Evolutionary conservation across 2,329 filamentous ascomycete species (phyloP), one percentile per base, ranked within the genome.

Genomic region (Venturia asperata): DNA sequence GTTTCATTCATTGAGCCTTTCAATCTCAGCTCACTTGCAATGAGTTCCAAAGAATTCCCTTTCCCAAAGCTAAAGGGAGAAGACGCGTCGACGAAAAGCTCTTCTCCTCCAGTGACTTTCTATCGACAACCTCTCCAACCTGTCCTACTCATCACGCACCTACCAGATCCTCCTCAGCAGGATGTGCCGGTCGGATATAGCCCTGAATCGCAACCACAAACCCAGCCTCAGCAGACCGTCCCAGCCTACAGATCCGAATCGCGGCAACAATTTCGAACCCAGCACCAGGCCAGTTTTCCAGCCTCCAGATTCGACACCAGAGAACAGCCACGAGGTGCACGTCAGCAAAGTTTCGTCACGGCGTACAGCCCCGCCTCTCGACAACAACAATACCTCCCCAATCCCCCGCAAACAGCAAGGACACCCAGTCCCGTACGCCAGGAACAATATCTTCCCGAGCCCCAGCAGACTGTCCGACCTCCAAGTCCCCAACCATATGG

Each of bases 181-280:
- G 13, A 9, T 27, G 10, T 27, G 10, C 47, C 47, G 47, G 47
- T 52, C 47, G 21, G 24, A 5, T 27, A 52, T 15, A 15, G 21
- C 47, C 47, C 47, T 52, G 47, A 52, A 52, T 10, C 47, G 27
- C 47, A 52, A 27, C 24, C 47, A 52, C 47, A 52, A 27, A 10
- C 47, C 47, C 47, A 52, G 47, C 47, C 47, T 52, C 47, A 52
- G 47, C 47, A 52, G 47, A 52, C 21, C 21, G 47, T 52, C 47
- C 47, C 47, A 27, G 47, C 47, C 47, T 52, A 52, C 47, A 24
- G 52, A 58, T 27, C 52, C 27, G 15, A 37, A 37, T 34, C 52
- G 21, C 52, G 30, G 30, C 52, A 58, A 37, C 52, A 58, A 52
- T 27, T 27, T 15, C 47, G 47, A 27, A 15, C 21, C 47, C 47